Evolutionary conservation across 106 monocot species (phyloP).

Genomic region (Platanthera zijinensis): DNA sequence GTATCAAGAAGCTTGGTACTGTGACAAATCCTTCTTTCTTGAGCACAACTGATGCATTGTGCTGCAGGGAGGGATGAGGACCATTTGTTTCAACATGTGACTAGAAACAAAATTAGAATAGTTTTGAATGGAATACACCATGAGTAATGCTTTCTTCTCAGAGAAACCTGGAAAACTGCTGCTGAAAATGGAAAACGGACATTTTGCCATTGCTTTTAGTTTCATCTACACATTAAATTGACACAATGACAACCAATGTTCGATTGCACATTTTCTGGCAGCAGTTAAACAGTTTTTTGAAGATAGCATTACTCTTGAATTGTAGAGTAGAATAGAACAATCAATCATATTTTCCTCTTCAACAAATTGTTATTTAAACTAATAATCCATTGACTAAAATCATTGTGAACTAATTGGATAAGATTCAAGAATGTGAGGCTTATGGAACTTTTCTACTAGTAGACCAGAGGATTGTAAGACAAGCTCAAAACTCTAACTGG

Average conservation of each 20-base stretch:
- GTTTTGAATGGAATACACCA: background rate
- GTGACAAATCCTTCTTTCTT: conserved; percentile 65
- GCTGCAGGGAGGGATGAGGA: conserved; percentile 32
- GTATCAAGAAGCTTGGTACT: conserved; percentile 60
- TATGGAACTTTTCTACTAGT: background rate
- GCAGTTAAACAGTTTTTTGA: no score
- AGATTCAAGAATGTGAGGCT: background rate
- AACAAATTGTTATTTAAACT: background rate
- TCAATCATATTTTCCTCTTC: background rate
- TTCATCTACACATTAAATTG: no score
- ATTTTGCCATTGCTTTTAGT: no score
- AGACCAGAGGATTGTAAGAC: background rate
- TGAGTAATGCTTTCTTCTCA: background rate
- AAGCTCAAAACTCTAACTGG: background rate
- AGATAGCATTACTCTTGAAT: no score
- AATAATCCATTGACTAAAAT: background rate
- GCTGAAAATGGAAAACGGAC: no score
- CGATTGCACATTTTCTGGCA: no score
- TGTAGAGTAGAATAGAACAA: background rate
- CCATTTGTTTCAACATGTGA: background rate
- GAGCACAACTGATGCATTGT: conserved; percentile 80
- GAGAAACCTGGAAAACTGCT: no score
- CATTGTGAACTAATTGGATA: background rate
- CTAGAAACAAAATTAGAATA: background rate
- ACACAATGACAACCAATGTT: no score